Conservation (phyloP, 495 filamentous ascomycete genomes). For the Ascodesmis nigricans region DNA sequence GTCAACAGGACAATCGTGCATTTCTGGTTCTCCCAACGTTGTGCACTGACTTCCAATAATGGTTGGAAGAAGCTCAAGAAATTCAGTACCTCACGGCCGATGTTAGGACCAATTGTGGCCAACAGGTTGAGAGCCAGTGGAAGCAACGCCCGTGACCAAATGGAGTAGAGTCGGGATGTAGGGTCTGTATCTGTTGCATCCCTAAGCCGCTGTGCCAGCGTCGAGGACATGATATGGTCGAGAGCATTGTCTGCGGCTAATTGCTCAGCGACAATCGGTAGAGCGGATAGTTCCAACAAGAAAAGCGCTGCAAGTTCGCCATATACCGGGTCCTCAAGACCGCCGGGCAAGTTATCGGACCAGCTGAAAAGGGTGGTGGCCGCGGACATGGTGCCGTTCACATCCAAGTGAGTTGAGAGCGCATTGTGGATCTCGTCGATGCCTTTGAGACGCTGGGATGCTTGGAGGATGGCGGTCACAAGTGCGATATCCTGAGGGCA, state of each 20-base stretch:
- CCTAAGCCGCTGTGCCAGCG: conserved; percentile 45
- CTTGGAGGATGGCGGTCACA: conserved; percentile 72
- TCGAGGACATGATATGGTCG: conserved; percentile 52
- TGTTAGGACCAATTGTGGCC: conserved; percentile 49
- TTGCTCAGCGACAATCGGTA: conserved; percentile 68
- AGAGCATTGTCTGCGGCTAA: conserved; percentile 70
- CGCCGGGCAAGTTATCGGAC: conserved; percentile 50
- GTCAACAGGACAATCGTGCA: conserved; percentile 11
- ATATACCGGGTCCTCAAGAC: conserved; percentile 60
- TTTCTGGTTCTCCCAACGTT: conserved; percentile 13
- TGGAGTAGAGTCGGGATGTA: conserved; percentile 40
- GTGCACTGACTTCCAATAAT: conserved; percentile 11
- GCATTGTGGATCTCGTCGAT: conserved; percentile 39
- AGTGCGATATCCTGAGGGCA: conserved; percentile 56
- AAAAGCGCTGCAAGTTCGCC: conserved; percentile 73
- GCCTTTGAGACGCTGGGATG: conserved; percentile 47
- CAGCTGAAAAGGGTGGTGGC: conserved; percentile 81
- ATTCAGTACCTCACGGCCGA: conserved; percentile 59
- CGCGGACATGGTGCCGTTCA: conserved; percentile 45
- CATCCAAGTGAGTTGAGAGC: conserved; percentile 37
- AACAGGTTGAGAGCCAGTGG: conserved; percentile 82
- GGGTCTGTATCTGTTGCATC: conserved; percentile 44
- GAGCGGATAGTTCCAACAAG: conserved; percentile 62
- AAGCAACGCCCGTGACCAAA: conserved; percentile 74
- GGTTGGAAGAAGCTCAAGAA: conserved; percentile 34